Evolutionary conservation across 2,329 filamentous ascomycete genomes (phyloP).

Genomic region (Penicillium vulpinum): DNA sequence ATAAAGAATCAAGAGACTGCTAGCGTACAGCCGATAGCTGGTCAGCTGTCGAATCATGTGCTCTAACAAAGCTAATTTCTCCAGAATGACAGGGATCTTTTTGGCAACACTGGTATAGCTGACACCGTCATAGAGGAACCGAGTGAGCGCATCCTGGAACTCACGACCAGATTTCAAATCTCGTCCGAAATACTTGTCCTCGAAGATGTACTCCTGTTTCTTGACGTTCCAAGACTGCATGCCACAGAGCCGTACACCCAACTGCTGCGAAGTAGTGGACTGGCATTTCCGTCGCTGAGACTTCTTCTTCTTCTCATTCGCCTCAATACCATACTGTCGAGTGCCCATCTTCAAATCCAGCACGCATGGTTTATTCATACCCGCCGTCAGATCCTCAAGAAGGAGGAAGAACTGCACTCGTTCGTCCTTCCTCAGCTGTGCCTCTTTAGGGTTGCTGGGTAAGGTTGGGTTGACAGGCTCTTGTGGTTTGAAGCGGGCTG

Average conservation of each 20-base stretch:
- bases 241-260: slow-evolving; percentile 91
- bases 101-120: slow-evolving; percentile 76
- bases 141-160: slow-evolving; percentile 82
- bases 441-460: slow-evolving; percentile 75
- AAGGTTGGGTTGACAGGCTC: slow-evolving; percentile 32
- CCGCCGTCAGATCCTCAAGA: slow-evolving; percentile 90
- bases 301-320: slow-evolving; percentile 84
- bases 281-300: slow-evolving; percentile 93
- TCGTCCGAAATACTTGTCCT: slow-evolving; percentile 96
- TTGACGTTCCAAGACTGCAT: slow-evolving; percentile 93
- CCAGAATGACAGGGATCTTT: slow-evolving; percentile 83
- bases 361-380: slow-evolving; percentile 95
- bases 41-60: slow-evolving; percentile 75
- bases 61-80: slow-evolving; percentile 81
- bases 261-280: slow-evolving; percentile 82
- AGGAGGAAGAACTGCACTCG: slow-evolving; percentile 91
- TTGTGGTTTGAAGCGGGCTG: slow-evolving; percentile 9
- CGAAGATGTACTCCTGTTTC: slow-evolving; percentile 83
- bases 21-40: slow-evolving; percentile 93
- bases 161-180: slow-evolving; percentile 82
- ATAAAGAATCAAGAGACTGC: slow-evolving; percentile 91
- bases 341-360: slow-evolving; percentile 99
- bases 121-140: slow-evolving; percentile 87
- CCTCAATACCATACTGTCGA: slow-evolving; percentile 91
- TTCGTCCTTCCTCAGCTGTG: slow-evolving; percentile 54